phyloP scores from a whole-genome alignment of 441 rosid species.

The Flueggea neowawraea region DNA sequence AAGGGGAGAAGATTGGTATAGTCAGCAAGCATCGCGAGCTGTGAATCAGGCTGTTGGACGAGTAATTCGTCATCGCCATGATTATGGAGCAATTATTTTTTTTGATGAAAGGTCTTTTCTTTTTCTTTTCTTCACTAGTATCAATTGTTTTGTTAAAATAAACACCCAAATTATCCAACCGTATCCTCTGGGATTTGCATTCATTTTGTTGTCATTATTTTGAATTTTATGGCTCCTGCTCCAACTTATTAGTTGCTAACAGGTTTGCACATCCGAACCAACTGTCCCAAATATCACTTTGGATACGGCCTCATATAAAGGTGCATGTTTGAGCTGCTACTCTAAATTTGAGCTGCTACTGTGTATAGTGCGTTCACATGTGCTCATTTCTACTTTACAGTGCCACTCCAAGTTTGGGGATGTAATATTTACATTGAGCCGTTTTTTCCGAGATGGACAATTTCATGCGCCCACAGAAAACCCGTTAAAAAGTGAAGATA shows the following conservation, averaged over 20 bases:
- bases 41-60: conserved; percentile 99
- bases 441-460: conserved; percentile 76
- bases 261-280: conserved; percentile 76
- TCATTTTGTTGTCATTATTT: conserved; percentile 6
- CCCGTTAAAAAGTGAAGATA: conserved; percentile 30
- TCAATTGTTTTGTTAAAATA: conserved; percentile 3
- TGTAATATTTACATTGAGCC: conserved; percentile 74
- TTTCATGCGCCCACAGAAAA: conserved; percentile 27
- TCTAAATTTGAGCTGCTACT: no score
- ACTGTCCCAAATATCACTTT: conserved; percentile 81
- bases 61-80: conserved; percentile 95
- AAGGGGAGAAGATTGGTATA: conserved; percentile 89
- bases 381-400: conserved; percentile 44
- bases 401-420: conserved; percentile 84
- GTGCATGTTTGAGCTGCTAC: conserved; percentile 34
- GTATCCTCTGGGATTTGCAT: not conserved
- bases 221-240: conserved; percentile 10
- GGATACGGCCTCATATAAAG: conserved; percentile 93
- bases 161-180: no score
- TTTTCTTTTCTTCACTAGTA: not conserved
- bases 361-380: not conserved
- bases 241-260: conserved; percentile 28
- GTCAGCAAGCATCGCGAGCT: conserved; percentile 94
- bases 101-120: conserved; percentile 84
- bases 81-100: conserved; percentile 92